Evolutionary conservation across 257 asterid species (phyloP).

Genomic region (Verbascum thapsus): DNA sequence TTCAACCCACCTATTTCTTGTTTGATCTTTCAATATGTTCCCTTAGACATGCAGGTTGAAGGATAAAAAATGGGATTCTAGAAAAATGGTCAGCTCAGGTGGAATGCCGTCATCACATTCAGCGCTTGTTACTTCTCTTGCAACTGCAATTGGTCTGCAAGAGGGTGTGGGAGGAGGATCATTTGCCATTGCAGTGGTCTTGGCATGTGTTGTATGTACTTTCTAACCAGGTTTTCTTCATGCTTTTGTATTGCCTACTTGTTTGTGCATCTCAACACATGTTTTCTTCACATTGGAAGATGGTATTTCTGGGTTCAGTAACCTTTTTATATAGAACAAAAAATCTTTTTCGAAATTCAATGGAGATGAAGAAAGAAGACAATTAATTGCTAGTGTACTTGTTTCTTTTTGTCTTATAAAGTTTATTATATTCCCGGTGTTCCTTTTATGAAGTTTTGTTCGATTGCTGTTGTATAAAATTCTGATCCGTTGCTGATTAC

Average conservation of each 20-base stretch:
- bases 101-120: slow-evolving; percentile 99
- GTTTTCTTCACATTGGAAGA: slow-evolving; percentile 29
- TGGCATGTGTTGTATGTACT: slow-evolving; percentile 98
- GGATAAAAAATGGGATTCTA: slow-evolving; percentile 94
- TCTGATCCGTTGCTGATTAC: not conserved
- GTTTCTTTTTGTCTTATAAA: too few relatives aligned
- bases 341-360: too few relatives aligned
- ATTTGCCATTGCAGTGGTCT: slow-evolving; percentile 84
- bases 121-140: slow-evolving; percentile 86
- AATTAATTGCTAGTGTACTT: too few relatives aligned
- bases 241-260: slow-evolving; percentile 43
- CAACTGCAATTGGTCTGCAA: slow-evolving; percentile 71
- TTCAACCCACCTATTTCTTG: slow-evolving; percentile 35
- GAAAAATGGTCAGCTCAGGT: slow-evolving; percentile 88
- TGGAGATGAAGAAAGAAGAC: too few relatives aligned
- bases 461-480: not conserved
- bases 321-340: not conserved
- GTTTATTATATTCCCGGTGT: too few relatives aligned
- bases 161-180: slow-evolving; percentile 80
- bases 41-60: slow-evolving; percentile 81
- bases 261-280: slow-evolving; percentile 27
- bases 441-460: too few relatives aligned
- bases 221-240: slow-evolving; percentile 71
- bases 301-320: slow-evolving; percentile 13
- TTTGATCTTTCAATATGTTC: slow-evolving; percentile 47